Percentiles rank a stretch among this genome's conserved stretches.
phyloP scores from a whole-genome alignment of 768 basidiomycete species.

The Pulveroboletus frians region DNA sequence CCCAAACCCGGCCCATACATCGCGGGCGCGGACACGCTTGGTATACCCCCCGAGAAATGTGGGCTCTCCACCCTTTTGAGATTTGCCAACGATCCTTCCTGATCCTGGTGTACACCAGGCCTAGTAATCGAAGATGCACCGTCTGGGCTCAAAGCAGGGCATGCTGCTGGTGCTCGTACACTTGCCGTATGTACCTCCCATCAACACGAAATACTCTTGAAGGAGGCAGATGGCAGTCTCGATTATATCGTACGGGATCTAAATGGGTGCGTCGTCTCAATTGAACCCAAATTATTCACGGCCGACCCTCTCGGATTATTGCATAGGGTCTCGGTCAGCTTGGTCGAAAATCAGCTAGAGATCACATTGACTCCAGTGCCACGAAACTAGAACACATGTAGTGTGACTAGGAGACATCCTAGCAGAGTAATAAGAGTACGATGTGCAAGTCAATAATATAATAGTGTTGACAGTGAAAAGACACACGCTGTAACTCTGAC shows the following conservation, averaged over 20 bases:
- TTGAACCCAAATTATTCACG: background rate
- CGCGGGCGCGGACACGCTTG: constrained; percentile 56
- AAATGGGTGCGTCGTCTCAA: constrained; percentile 45
- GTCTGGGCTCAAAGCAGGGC: constrained; percentile 71
- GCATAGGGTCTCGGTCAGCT: constrained; percentile 18
- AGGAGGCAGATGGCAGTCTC: constrained; percentile 36
- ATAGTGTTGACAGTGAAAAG: background rate
- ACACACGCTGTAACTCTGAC: background rate
- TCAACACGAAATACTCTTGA: constrained; percentile 44
- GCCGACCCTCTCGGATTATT: background rate
- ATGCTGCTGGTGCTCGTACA: constrained; percentile 67
- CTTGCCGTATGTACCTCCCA: constrained; percentile 86
- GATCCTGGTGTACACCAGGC: constrained; percentile 38
- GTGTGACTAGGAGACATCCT: background rate
- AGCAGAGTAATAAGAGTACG: background rate
- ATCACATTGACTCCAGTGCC: constrained; percentile 11
- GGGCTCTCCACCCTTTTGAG: constrained; percentile 12
- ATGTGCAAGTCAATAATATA: background rate
- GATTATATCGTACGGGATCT: constrained; percentile 70
- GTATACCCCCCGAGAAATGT: constrained; percentile 57
- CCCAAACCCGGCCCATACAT: constrained; percentile 89
- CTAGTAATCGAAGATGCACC: constrained; percentile 90
- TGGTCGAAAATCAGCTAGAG: constrained; percentile 20
- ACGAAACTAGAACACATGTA: constrained; percentile 8
- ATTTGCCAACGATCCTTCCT: background rate